A percentile compares a stretch with the other conserved stretches of the same genome.
Conservation (phyloP, 2,329 filamentous ascomycete species). For the Zarea fungicola region DNA sequence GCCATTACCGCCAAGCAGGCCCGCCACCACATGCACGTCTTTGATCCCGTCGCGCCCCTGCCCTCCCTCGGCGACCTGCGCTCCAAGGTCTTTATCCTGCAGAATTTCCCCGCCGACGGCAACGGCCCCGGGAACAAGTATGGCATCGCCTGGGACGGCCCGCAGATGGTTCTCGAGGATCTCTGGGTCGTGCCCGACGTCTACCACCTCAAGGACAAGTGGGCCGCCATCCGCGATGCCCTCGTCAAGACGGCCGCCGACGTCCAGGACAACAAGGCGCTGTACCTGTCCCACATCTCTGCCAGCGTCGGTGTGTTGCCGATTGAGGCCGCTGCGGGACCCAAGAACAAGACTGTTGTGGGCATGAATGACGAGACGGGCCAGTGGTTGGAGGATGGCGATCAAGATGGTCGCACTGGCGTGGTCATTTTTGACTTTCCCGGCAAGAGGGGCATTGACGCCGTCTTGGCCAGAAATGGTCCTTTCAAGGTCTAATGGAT, state of each 20-base stretch:
- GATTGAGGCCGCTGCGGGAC: slow-evolving; percentile 45
- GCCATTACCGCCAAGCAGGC: slow-evolving; percentile 31
- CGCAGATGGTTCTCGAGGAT: slow-evolving; percentile 43
- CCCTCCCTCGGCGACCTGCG: slow-evolving; percentile 42
- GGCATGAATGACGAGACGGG: slow-evolving; percentile 48
- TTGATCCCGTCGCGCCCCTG: slow-evolving; percentile 27
- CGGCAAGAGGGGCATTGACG: slow-evolving; percentile 36
- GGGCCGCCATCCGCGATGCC: slow-evolving; percentile 37
- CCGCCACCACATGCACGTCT: slow-evolving; percentile 31
- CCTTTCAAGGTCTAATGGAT: slow-evolving; percentile 18
- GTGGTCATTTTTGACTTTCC: slow-evolving; percentile 47
- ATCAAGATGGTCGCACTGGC: slow-evolving; percentile 31
- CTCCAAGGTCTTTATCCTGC: slow-evolving; percentile 41
- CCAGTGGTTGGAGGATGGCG: slow-evolving; percentile 31
- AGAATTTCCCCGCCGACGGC: slow-evolving; percentile 37
- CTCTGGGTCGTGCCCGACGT: slow-evolving; percentile 40
- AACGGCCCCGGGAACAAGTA: slow-evolving; percentile 25
- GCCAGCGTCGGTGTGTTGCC: slow-evolving; percentile 44
- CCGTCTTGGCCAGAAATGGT: slow-evolving; percentile 37
- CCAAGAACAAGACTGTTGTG: slow-evolving; percentile 34
- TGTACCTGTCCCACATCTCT: slow-evolving; percentile 44
- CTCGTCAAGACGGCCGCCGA: slow-evolving; percentile 33
- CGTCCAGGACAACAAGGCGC: slow-evolving; percentile 27
- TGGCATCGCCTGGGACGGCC: slow-evolving; percentile 40
- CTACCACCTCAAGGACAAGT: slow-evolving; percentile 41